These are phyloP conservation scores for Penicillium capsulatum DNA, from an alignment of 2,329 filamentous ascomycete species.

Conservation along the genomic window DNA sequence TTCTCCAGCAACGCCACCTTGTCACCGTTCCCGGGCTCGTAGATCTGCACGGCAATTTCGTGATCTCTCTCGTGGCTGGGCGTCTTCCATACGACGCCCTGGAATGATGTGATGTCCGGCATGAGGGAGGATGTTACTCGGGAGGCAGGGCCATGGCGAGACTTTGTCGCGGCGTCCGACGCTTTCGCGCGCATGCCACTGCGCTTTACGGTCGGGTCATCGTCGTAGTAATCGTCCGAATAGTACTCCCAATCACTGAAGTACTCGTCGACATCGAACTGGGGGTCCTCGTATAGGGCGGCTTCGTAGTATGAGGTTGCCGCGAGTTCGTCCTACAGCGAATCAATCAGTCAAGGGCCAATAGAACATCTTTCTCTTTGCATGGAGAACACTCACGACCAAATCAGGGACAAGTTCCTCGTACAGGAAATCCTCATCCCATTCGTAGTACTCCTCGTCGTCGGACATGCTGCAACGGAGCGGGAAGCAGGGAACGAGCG, in stretches of 20 bases:
- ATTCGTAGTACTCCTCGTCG: slow-evolving; percentile 37
- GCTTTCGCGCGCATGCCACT: slow-evolving; percentile 15
- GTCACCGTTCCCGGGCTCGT: slow-evolving; percentile 39
- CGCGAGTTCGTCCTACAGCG: slow-evolving; percentile 42
- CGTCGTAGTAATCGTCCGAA: slow-evolving; percentile 45
- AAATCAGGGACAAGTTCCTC: slow-evolving; percentile 36
- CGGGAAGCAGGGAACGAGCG: neutral
- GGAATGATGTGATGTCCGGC: slow-evolving; percentile 32
- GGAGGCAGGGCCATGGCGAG: slow-evolving; percentile 9
- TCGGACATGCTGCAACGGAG: slow-evolving; percentile 31
- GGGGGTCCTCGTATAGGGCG: slow-evolving; percentile 38
- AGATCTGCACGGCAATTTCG: slow-evolving; percentile 25
- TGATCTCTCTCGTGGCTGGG: slow-evolving; percentile 23
- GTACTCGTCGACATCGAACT: slow-evolving; percentile 37
- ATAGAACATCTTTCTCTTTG: too few species aligned
- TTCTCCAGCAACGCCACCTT: slow-evolving; percentile 45
- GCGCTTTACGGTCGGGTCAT: slow-evolving; percentile 36
- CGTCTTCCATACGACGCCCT: slow-evolving; percentile 41
- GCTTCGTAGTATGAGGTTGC: slow-evolving; percentile 40
- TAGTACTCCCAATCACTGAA: slow-evolving; percentile 47
- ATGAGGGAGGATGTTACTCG: slow-evolving; percentile 5
- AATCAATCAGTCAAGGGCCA: too few species aligned
- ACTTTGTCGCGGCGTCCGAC: slow-evolving; percentile 13
- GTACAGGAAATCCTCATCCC: slow-evolving; percentile 33
- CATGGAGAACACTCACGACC: slow-evolving; percentile 26